Evolutionary conservation across 305 asterid genomes (phyloP).

Genomic region (Striga hermonthica): DNA sequence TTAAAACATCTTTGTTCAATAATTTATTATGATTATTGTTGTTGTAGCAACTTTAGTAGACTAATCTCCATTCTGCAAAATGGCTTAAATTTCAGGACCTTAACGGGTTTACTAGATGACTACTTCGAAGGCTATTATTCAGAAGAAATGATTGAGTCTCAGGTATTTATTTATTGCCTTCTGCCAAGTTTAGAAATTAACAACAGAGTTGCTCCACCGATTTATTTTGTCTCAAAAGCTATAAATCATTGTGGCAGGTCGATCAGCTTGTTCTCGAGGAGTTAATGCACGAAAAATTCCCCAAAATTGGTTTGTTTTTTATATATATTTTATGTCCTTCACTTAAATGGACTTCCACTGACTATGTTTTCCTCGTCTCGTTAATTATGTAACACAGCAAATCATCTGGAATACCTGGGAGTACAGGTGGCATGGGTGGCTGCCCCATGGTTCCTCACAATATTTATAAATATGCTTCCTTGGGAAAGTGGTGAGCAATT

Average conservation of each 20-base stretch:
- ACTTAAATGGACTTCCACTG: too few relatives aligned
- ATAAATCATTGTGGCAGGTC: slow-evolving; percentile 53
- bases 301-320: slow-evolving; percentile 42
- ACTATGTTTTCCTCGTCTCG: too few relatives aligned
- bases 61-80: slow-evolving; percentile 25
- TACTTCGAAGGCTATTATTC: slow-evolving; percentile 95
- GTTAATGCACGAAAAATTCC: slow-evolving; percentile 87
- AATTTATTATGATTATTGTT: slow-evolving; percentile 11
- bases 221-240: not conserved
- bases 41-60: slow-evolving; percentile 22
- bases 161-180: slow-evolving; percentile 51
- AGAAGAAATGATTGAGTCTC: slow-evolving; percentile 97
- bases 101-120: slow-evolving; percentile 85
- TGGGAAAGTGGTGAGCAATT: slow-evolving; percentile 99
- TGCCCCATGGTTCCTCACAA: slow-evolving; percentile 97
- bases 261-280: slow-evolving; percentile 98
- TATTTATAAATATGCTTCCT: slow-evolving; percentile 99
- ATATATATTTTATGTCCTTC: too few relatives aligned
- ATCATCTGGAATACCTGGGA: slow-evolving; percentile 97
- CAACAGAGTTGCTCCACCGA: not conserved
- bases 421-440: slow-evolving; percentile 98
- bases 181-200: not conserved
- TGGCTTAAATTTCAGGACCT: slow-evolving; percentile 58
- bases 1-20: slow-evolving; percentile 20
- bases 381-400: too few relatives aligned